Evolutionary conservation across 805 yeast genomes (phyloP), one percentile per base, ranked within the genome.

Genomic region (Kodamaea nitidulidarum): DNA sequence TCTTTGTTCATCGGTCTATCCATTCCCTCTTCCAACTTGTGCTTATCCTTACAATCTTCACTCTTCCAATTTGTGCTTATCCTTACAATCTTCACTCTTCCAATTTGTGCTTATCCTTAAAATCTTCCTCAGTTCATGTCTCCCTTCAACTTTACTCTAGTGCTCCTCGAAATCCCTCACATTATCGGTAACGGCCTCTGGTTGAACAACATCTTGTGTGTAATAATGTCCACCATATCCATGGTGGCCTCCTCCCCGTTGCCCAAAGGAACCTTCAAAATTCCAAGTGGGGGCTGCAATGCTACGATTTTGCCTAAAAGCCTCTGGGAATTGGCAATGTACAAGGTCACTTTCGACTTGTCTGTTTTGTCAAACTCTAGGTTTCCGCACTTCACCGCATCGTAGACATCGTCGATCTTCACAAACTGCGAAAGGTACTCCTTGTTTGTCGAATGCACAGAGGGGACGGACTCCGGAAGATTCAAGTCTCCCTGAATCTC

Each of bases 401-500:
- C 63, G 40, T 61, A 49, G 2, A 62, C 48, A 0, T 48, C 57
- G 43, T 65, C 63, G 4, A 63, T 52, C 32, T 55, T 52, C 5
- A 63, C 58, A 42, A 69, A 72, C 38, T 63, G 58, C 7, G 43
- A 45, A 20, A 54, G 55, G 40, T 66, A 71, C 26, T 58, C 65
- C 10, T 40, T 18, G 15, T 61, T 52, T 4, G 53, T 51, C 2
- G 44, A 47, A 15, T 52, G 50, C 15, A 49, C 50, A 3, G 50
- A 42, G 0, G 81, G 80, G 3, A 49, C 52, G 7, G 39, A 34
- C 4, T 40, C 38, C 2, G 73, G 73, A 3, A 80, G 52, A 40
- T 77, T 75, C 28, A 84, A 56, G 25, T 80, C 86, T 7, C 93
- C 93, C 52, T 84, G 93, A 14, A 84, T 82, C 54, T 84, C 93